phyloP scores from a whole-genome alignment of 139 green algal genomes.

The Gonium pectorale region DNA sequence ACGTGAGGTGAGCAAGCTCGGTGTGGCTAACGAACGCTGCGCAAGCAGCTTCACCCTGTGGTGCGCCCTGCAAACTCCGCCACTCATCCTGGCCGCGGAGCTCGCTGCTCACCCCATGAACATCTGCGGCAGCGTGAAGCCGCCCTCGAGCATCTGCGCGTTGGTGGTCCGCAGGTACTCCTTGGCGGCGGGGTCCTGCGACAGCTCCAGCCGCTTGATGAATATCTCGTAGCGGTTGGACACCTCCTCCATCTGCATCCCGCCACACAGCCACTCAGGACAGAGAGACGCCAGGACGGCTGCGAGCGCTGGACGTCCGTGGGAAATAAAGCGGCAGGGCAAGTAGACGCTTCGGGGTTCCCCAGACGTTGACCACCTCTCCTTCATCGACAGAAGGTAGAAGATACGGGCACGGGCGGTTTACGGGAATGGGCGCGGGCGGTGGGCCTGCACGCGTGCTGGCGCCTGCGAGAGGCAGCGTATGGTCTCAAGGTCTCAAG shows the following conservation, averaged over 20 bases:
- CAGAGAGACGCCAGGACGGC: not conserved
- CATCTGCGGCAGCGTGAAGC: conserved; percentile 8
- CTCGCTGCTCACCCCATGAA: not conserved
- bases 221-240: conserved; percentile 57
- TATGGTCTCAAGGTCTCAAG: too few relatives aligned
- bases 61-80: too few relatives aligned
- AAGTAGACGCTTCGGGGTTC: not conserved
- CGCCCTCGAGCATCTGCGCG: conserved; percentile 62
- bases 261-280: not conserved
- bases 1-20: too few relatives aligned
- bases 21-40: too few relatives aligned
- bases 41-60: too few relatives aligned
- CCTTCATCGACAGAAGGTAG: not conserved
- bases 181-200: conserved; percentile 47
- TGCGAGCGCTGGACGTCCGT: not conserved
- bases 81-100: too few relatives aligned
- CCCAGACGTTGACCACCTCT: not conserved
- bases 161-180: conserved; percentile 63
- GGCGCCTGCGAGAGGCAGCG: too few relatives aligned
- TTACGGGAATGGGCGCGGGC: not conserved
- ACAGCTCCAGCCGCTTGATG: conserved; percentile 69
- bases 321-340: not conserved
- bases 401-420: not conserved
- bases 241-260: conserved; percentile 45
- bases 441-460: too few relatives aligned